phyloP scores from a whole-genome alignment of 2,329 filamentous ascomycete genomes.

The Spiromastix sp. region DNA sequence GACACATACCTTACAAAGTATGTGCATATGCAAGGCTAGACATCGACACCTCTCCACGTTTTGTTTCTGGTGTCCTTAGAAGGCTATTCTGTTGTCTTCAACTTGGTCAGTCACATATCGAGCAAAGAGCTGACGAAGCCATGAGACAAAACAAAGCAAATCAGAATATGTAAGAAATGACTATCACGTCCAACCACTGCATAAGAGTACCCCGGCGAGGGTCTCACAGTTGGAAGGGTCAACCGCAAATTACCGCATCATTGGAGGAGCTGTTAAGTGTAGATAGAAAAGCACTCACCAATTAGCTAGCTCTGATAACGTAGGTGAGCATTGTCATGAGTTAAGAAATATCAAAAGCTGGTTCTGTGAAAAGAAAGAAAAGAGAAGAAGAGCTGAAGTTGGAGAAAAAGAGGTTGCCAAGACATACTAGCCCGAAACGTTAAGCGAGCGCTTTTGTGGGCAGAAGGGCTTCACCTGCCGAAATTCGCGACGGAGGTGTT shows the following conservation, averaged over 20 bases:
- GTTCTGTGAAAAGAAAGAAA: slow-evolving; percentile 5
- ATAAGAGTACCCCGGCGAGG: slow-evolving; percentile 83
- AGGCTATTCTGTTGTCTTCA: no score
- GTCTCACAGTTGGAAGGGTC: slow-evolving; percentile 72
- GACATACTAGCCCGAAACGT: slow-evolving; percentile 11
- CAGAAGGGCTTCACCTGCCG: slow-evolving; percentile 7
- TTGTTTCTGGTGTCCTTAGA: no score
- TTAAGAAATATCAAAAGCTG: background rate
- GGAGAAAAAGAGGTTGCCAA: slow-evolving; percentile 4
- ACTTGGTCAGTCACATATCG: background rate
- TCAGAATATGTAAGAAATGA: slow-evolving; percentile 99
- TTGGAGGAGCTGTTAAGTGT: slow-evolving; percentile 22
- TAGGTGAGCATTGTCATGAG: background rate
- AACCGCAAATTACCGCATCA: slow-evolving; percentile 99
- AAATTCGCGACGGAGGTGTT: slow-evolving; percentile 13
- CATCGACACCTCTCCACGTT: no score
- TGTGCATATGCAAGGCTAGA: no score
- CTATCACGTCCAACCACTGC: slow-evolving; percentile 73
- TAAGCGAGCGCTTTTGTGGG: slow-evolving; percentile 16
- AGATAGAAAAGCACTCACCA: slow-evolving; percentile 13
- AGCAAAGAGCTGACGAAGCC: background rate
- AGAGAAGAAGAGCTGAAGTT: slow-evolving; percentile 6
- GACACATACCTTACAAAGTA: slow-evolving; percentile 24
- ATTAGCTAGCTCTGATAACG: slow-evolving; percentile 4
- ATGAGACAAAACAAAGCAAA: slow-evolving; percentile 15